Conservation (phyloP, 2,329 filamentous ascomycete species). For the Fusarium sp. region DNA sequence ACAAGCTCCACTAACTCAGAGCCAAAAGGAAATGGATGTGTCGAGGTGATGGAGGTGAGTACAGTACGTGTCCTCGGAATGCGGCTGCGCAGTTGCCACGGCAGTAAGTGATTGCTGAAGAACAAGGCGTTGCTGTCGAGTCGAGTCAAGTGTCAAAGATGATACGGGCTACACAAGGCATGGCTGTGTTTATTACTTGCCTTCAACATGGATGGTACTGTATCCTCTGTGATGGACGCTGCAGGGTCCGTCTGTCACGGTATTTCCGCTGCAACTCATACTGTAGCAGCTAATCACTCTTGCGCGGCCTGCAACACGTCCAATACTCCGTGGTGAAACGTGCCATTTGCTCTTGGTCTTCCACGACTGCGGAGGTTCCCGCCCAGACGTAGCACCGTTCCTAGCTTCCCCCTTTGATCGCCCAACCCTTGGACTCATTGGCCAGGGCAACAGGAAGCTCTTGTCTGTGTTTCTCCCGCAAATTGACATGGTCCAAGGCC, state of each 20-base stretch:
- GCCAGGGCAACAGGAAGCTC: constrained; percentile 14
- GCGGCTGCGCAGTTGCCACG: background rate
- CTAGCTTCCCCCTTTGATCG: constrained; percentile 29
- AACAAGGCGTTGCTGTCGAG: background rate
- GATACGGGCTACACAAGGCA: background rate
- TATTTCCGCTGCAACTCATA: constrained; percentile 19
- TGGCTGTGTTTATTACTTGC: constrained; percentile 2
- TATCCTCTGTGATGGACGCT: background rate
- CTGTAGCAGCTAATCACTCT: constrained; percentile 31
- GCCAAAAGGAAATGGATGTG: background rate
- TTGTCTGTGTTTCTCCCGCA: constrained; percentile 14
- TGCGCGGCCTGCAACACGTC: constrained; percentile 22
- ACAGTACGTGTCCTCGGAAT: background rate
- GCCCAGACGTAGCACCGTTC: background rate
- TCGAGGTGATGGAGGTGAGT: background rate
- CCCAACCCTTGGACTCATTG: constrained; percentile 18
- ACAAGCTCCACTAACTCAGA: constrained; percentile 21
- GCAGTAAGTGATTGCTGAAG: background rate
- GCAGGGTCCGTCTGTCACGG: background rate
- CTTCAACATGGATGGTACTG: background rate
- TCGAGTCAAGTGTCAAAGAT: background rate
- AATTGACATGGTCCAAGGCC: constrained; percentile 22
- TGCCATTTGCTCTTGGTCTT: constrained; percentile 5
- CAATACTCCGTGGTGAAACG: constrained; percentile 17
- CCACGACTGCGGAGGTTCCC: background rate